These are phyloP conservation scores for Plenodomus tracheiphilus DNA, from an alignment of 2,329 filamentous ascomycete species.

Conservation along the genomic window DNA sequence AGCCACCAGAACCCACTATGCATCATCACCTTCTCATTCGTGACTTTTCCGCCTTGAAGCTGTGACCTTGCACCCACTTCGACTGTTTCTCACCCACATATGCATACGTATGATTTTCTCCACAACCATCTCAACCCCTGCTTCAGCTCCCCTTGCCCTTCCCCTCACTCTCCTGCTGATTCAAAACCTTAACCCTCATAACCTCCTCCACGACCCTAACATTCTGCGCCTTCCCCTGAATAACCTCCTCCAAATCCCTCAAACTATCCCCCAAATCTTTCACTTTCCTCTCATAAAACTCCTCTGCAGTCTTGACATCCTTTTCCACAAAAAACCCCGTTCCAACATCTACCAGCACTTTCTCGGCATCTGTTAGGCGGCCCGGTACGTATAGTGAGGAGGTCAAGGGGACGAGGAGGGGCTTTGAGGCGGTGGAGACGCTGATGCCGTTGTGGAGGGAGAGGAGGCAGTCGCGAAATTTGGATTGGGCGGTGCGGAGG, in stretches of 20 bases:
- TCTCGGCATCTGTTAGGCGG: slow-evolving; percentile 59
- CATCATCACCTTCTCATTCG: not conserved
- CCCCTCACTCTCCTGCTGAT: slow-evolving; percentile 34
- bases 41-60: not conserved
- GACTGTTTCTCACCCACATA: not conserved
- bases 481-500: slow-evolving; percentile 84
- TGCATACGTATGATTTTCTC: not conserved
- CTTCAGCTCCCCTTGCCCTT: slow-evolving; percentile 16
- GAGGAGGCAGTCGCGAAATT: slow-evolving; percentile 86
- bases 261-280: slow-evolving; percentile 67
- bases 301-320: slow-evolving; percentile 62
- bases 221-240: slow-evolving; percentile 79
- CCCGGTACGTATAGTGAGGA: slow-evolving; percentile 94
- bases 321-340: slow-evolving; percentile 97
- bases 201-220: slow-evolving; percentile 85
- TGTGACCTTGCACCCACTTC: not conserved
- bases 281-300: slow-evolving; percentile 70
- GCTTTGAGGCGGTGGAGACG: slow-evolving; percentile 50
- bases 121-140: not conserved
- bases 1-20: not conserved
- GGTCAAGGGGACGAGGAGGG: slow-evolving; percentile 88
- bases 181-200: slow-evolving; percentile 43
- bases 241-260: slow-evolving; percentile 68
- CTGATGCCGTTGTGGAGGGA: slow-evolving; percentile 68
- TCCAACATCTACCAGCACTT: slow-evolving; percentile 78